Conservation (phyloP, 257 asterid genomes). For the Solanum raphanifolium region DNA sequence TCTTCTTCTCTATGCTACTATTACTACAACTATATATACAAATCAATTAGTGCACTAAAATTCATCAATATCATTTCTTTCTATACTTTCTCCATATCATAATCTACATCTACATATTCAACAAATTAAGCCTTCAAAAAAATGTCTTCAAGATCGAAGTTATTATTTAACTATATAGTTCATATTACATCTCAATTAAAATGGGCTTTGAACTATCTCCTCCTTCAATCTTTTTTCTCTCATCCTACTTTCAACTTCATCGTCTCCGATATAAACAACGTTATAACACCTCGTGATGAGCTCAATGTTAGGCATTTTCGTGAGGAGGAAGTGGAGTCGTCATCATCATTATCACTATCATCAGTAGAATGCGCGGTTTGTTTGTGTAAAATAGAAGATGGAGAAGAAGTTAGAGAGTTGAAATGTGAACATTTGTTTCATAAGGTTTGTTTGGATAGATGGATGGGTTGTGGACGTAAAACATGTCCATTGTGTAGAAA, state of each 20-base stretch:
- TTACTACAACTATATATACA: background rate
- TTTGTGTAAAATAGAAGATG: conserved; percentile 11
- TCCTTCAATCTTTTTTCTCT: background rate
- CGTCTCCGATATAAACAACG: background rate
- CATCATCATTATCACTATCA: background rate
- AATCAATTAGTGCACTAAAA: background rate
- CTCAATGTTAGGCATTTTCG: background rate
- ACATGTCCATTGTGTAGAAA: conserved; percentile 27
- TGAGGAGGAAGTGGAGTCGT: background rate
- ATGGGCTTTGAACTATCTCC: conserved; percentile 11
- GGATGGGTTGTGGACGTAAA: conserved; percentile 9
- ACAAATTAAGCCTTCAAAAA: background rate
- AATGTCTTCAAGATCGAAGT: background rate
- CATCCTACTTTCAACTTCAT: background rate
- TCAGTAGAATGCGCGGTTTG: conserved; percentile 16
- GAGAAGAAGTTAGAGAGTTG: conserved; percentile 16
- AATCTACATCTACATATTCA: background rate
- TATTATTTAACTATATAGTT: background rate
- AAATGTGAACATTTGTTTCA: conserved; percentile 21
- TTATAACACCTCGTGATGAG: background rate
- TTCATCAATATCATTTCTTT: background rate
- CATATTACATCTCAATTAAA: background rate
- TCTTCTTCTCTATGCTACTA: background rate
- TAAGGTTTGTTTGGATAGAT: conserved; percentile 21
- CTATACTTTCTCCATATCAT: background rate